Base-by-base conservation (phyloP, 192 early-diverging fungal species). In the Coemansia erecta region DNA sequence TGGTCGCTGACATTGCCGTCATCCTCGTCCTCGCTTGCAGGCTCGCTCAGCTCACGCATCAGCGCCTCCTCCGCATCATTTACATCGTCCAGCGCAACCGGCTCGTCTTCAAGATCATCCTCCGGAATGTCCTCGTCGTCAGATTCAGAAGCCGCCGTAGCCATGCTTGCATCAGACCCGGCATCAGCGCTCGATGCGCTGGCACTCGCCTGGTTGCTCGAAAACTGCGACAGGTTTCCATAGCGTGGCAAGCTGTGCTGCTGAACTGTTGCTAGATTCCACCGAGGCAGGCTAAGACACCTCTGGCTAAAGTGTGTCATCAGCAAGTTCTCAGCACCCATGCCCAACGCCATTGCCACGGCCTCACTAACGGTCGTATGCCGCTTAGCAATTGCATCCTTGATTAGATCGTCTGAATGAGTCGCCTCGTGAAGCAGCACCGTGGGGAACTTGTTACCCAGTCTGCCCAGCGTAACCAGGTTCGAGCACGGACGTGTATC, bases 241-340 rank as follows among this genome's bases (percentile, higher is more conserved):
- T 68, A 72, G 19, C 69, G 68, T 26, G 41, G 19, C 19, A 78
- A 21, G 17, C 55, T 55, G 24, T 61, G 61, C 2, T 21, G 37
- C 18, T 53, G 33, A 18, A 72, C 53, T 10, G 46, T 64, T 13
- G 40, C 39, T 19, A 28, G 12, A 9, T 39, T 44, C 77, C 77
- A 80, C 10, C 60, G 58, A 13, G 77, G 70, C 33, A 73, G 55
- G 5, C 47, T 57, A 53, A 80, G 42, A 24, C 95, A 99, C 13
- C 97, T 84, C 72, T 97, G 94, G 63, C 92, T 94, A 70, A 99
- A 99, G 61, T 99, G 97, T 28, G 94, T 99, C 41, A 99, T 73
- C 28, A 99, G 65, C 15, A 92, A 82, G 56, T 86, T 85, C 48
- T 87, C 81, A 19, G 93, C 93, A 4, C 87, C 83, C 94, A 97